A percentile compares a stretch with the other conserved stretches of the same genome.
Conservation (phyloP, 108 stramenopile species). For the Cyclostephanos invisitatus region DNA sequence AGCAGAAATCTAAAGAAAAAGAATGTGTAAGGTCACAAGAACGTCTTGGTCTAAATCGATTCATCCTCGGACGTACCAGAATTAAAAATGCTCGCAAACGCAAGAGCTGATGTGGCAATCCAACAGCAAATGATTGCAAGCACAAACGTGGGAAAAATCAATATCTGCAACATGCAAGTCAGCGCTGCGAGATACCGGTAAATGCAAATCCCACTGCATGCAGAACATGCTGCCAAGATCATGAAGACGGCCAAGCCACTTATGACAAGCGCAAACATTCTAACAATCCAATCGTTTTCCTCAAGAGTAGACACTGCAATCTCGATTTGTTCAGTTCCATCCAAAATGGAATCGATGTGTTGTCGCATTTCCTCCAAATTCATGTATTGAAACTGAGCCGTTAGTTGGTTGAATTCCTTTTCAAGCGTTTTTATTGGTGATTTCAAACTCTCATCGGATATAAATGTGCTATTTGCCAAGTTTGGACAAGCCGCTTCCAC, state of each 20-base stretch:
- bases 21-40: neutral
- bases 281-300: conserved; percentile 42
- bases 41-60: neutral
- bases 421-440: conserved; percentile 13
- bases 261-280: conserved; percentile 30
- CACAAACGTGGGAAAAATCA: conserved; percentile 40
- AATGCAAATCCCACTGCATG: conserved; percentile 8
- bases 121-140: conserved; percentile 21
- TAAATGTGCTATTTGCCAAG: conserved; percentile 22
- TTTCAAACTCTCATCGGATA: neutral
- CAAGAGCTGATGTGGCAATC: conserved; percentile 25
- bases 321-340: conserved; percentile 21
- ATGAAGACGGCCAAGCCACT: conserved; percentile 30
- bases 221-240: conserved; percentile 26
- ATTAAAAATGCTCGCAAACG: conserved; percentile 29
- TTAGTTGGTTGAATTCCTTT: conserved; percentile 14
- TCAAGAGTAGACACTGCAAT: conserved; percentile 18
- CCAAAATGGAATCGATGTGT: conserved; percentile 22
- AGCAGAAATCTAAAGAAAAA: conserved; percentile 33
- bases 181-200: conserved; percentile 8
- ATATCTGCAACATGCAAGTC: conserved; percentile 29
- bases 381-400: conserved; percentile 18
- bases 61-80: conserved; percentile 14
- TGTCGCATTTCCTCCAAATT: conserved; percentile 28
- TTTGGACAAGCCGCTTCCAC: conserved; percentile 33